A percentile compares a stretch with the other conserved stretches of the same genome.
phyloP scores from a whole-genome alignment of 768 basidiomycete genomes.

The Mycena chlorophos region DNA sequence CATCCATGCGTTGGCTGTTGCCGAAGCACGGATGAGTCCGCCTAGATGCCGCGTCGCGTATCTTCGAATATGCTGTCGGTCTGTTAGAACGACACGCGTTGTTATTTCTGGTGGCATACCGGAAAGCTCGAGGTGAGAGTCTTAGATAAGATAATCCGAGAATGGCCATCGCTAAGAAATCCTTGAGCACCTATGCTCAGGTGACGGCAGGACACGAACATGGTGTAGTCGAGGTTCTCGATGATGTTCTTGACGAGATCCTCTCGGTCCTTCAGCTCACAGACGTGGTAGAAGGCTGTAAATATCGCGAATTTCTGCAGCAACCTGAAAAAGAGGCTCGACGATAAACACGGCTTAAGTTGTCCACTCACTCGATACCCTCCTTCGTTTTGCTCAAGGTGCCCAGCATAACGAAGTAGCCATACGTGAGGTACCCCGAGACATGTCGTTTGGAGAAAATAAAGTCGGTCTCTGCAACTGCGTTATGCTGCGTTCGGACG shows the following conservation, averaged over 20 bases:
- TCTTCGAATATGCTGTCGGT: constrained; percentile 72
- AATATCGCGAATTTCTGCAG: constrained; percentile 92
- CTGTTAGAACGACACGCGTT: constrained; percentile 1
- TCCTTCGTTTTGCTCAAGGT: constrained; percentile 85
- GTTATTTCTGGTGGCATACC: constrained; percentile 38
- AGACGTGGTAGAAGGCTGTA: constrained; percentile 93
- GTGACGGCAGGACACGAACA: constrained; percentile 48
- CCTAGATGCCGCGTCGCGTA: constrained; percentile 90
- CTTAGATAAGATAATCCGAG: constrained; percentile 90
- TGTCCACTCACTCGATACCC: constrained; percentile 78
- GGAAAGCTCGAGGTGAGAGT: constrained; percentile 92
- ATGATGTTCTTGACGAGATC: constrained; percentile 91
- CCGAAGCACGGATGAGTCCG: constrained; percentile 65
- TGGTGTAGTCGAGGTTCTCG: constrained; percentile 87
- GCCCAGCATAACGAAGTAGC: constrained; percentile 96
- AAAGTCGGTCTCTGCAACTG: constrained; percentile 70
- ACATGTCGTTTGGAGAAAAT: constrained; percentile 85
- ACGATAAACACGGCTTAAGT: neutral
- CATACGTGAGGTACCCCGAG: constrained; percentile 79
- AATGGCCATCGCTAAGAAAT: constrained; percentile 81
- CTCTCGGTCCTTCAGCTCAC: constrained; percentile 86
- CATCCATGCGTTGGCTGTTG: constrained; percentile 80
- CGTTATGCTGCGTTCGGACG: constrained; percentile 74
- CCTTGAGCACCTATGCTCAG: constrained; percentile 12
- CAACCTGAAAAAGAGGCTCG: constrained; percentile 49